Conservation (phyloP, 345 rosid genomes). For the Psidium guajava region DNA sequence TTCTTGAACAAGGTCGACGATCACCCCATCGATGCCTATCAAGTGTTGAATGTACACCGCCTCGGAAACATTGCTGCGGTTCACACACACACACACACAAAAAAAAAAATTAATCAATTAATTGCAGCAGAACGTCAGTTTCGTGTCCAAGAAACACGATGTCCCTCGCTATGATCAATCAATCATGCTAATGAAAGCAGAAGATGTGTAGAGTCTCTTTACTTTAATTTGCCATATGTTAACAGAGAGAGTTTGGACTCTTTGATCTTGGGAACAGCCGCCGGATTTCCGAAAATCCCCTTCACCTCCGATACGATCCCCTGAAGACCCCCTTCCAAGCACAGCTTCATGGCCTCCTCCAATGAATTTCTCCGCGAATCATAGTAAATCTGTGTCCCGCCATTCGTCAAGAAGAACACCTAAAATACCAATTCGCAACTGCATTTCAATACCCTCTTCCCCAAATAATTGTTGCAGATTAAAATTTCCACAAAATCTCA, state of each 20-base stretch:
- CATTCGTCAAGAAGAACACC: constrained; percentile 81
- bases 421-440: constrained; percentile 1
- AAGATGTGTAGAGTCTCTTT: constrained; percentile 2
- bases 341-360: constrained; percentile 74
- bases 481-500: neutral
- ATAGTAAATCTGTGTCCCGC: constrained; percentile 39
- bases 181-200: neutral
- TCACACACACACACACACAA: neutral
- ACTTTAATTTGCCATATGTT: constrained; percentile 83
- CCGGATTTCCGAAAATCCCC: constrained; percentile 70
- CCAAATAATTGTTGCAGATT: neutral
- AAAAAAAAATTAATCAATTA: too few relatives aligned
- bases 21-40: constrained; percentile 91
- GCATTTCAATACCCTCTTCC: neutral
- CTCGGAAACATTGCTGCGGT: constrained; percentile 61
- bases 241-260: constrained; percentile 72
- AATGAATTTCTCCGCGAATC: constrained; percentile 73
- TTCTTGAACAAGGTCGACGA: constrained; percentile 75
- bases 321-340: constrained; percentile 64
- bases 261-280: constrained; percentile 62
- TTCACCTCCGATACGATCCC: constrained; percentile 83
- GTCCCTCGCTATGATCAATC: neutral
- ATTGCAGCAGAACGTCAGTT: neutral
- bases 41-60: constrained; percentile 83
- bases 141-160: neutral